A percentile compares a stretch with the other conserved stretches of the same genome.
These are phyloP conservation scores for Xanthoconium separans DNA, from an alignment of 1,284 basidiomycete species.

Conservation along the genomic window DNA sequence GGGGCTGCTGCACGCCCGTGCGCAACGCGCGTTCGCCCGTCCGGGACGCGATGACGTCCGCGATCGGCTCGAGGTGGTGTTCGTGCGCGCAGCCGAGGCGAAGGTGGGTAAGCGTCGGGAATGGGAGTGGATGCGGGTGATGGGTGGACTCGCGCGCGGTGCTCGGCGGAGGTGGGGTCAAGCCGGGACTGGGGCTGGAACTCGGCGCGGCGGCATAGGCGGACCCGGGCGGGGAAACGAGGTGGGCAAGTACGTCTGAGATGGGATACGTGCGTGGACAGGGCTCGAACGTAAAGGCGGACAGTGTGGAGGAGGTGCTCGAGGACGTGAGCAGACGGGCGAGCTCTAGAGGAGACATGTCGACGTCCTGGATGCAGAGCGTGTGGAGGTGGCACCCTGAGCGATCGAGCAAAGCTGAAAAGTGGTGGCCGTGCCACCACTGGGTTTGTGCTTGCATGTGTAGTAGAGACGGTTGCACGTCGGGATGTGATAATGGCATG, in stretches of 20 bases:
- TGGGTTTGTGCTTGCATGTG: not conserved
- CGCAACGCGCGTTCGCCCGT: conserved; percentile 12
- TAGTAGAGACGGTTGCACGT: conserved; percentile 1
- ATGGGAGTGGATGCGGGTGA: not conserved
- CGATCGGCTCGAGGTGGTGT: conserved; percentile 14
- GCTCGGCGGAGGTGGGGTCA: not conserved
- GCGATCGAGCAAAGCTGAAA: conserved; percentile 24
- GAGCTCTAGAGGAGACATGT: conserved; percentile 24
- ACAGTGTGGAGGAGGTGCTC: conserved; percentile 17
- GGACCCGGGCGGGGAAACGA: not conserved
- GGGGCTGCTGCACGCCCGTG: conserved; percentile 9
- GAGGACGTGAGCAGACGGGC: conserved; percentile 22
- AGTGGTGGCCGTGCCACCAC: conserved; percentile 26
- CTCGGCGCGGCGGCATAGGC: not conserved
- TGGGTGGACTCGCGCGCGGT: not conserved
- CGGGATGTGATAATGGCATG: conserved; percentile 6
- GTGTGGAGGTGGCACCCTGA: conserved; percentile 23
- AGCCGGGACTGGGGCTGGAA: not conserved
- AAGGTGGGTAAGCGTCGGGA: conserved; percentile 21
- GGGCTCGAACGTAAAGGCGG: conserved; percentile 25
- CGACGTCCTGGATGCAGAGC: conserved; percentile 22
- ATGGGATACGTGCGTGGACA: conserved; percentile 20
- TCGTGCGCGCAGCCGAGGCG: conserved; percentile 26
- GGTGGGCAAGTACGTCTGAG: conserved; percentile 16
- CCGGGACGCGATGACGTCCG: conserved; percentile 18